phyloP scores from a whole-genome alignment of 176 grass and related monocot species.

The Triticum aestivum region DNA sequence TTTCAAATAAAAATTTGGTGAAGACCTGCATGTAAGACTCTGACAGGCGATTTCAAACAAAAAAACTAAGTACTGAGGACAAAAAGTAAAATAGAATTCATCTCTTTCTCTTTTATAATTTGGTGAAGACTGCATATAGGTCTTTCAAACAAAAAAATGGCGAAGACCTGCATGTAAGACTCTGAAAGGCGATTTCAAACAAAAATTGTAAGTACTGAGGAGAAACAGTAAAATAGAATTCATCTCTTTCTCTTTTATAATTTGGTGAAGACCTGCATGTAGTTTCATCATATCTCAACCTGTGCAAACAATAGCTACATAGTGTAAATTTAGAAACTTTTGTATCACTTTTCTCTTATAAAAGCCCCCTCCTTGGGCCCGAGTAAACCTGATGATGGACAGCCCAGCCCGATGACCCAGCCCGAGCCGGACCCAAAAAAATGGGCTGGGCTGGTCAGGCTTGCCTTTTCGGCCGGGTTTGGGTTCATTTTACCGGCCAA shows the following conservation, averaged over 20 bases:
- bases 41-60: neutral
- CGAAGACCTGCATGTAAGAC: neutral
- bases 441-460: no score
- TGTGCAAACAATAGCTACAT: neutral
- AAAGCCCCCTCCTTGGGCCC: no score
- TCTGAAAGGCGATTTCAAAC: neutral
- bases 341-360: neutral
- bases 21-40: neutral
- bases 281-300: neutral
- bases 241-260: neutral
- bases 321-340: neutral
- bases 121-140: neutral
- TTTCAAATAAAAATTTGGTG: no score
- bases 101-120: neutral
- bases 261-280: neutral
- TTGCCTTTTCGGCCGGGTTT: no score
- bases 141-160: no score
- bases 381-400: no score
- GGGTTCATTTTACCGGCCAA: no score
- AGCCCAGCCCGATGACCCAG: no score
- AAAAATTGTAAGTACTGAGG: neutral
- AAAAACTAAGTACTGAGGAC: neutral
- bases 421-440: no score
- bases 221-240: neutral
- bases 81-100: neutral